phyloP scores from a whole-genome alignment of 2,329 filamentous ascomycete species.

The Colletotrichum sp. region DNA sequence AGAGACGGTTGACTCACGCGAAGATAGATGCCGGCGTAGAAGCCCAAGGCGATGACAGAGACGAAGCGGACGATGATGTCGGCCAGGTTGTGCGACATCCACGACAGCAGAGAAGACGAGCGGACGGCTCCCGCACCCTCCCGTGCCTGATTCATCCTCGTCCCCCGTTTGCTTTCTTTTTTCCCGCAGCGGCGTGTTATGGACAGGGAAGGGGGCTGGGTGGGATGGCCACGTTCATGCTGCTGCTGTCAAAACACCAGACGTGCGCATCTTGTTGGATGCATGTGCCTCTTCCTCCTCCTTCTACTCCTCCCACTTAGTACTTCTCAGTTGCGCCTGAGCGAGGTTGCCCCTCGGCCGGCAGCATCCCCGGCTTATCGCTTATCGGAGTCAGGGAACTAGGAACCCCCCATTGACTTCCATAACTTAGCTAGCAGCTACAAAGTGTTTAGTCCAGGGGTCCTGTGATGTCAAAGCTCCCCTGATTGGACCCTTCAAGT shows the following conservation, averaged over 20 bases:
- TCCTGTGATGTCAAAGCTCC: background rate
- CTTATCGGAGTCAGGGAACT: background rate
- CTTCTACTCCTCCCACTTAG: background rate
- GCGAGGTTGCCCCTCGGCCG: background rate
- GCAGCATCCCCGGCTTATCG: background rate
- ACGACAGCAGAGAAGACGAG: background rate
- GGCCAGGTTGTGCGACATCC: background rate
- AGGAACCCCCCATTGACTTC: background rate
- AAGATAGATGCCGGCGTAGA: constrained; percentile 6
- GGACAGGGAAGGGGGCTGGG: background rate
- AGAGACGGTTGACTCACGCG: constrained; percentile 3
- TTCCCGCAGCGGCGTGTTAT: background rate
- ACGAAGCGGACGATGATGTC: background rate
- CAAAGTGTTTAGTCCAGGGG: background rate
- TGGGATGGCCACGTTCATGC: constrained; percentile 11
- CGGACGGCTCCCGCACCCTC: background rate
- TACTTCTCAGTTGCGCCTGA: background rate
- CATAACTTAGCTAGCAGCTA: background rate
- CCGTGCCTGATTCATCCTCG: background rate
- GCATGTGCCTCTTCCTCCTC: background rate
- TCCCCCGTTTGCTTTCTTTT: background rate
- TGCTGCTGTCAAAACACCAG: constrained; percentile 11
- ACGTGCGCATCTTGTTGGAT: background rate
- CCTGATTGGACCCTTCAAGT: background rate
- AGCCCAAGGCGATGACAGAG: background rate